A percentile compares a stretch with the other conserved stretches of the same genome.
phyloP scores from a whole-genome alignment of 2,329 filamentous ascomycete species.

The Tolypocladium ovalisporum region DNA sequence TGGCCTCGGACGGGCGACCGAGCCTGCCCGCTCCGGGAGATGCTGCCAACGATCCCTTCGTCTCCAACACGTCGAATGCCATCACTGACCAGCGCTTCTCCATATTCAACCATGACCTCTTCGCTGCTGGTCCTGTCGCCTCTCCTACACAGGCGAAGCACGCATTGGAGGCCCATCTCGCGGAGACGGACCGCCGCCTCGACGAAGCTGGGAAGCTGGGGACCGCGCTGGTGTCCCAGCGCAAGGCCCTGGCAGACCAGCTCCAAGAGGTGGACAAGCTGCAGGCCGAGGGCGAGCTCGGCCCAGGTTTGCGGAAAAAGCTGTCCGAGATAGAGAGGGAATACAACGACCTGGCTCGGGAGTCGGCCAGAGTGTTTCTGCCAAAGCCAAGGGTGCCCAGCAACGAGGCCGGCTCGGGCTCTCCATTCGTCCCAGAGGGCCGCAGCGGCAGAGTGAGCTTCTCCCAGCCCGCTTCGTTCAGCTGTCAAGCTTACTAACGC shows the following conservation, averaged over 20 bases:
- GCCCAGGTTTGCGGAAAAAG: conserved; percentile 70
- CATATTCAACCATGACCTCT: conserved; percentile 69
- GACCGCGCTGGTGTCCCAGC: conserved; percentile 77
- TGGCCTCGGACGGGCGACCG: conserved; percentile 27
- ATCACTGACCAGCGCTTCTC: conserved; percentile 60
- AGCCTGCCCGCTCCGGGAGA: conserved; percentile 26
- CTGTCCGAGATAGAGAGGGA: conserved; percentile 84
- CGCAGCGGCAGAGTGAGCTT: conserved; percentile 40
- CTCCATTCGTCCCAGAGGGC: conserved; percentile 41
- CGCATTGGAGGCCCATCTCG: conserved; percentile 80
- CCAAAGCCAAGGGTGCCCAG: conserved; percentile 73
- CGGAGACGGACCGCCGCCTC: conserved; percentile 83
- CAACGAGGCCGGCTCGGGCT: conserved; percentile 44
- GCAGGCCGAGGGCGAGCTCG: conserved; percentile 66
- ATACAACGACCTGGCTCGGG: conserved; percentile 85
- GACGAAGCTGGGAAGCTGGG: conserved; percentile 86
- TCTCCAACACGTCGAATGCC: conserved; percentile 32
- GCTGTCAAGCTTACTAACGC: conserved; percentile 3
- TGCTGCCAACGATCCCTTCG: conserved; percentile 44
- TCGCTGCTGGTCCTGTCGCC: conserved; percentile 62
- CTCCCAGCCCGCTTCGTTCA: not conserved
- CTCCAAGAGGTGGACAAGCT: conserved; percentile 76
- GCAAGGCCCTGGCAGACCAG: conserved; percentile 69
- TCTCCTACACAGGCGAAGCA: conserved; percentile 82
- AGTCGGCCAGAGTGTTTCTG: conserved; percentile 80